Base-by-base conservation (phyloP, 2,329 filamentous ascomycete species). In the Colletotrichum aenigma region DNA sequence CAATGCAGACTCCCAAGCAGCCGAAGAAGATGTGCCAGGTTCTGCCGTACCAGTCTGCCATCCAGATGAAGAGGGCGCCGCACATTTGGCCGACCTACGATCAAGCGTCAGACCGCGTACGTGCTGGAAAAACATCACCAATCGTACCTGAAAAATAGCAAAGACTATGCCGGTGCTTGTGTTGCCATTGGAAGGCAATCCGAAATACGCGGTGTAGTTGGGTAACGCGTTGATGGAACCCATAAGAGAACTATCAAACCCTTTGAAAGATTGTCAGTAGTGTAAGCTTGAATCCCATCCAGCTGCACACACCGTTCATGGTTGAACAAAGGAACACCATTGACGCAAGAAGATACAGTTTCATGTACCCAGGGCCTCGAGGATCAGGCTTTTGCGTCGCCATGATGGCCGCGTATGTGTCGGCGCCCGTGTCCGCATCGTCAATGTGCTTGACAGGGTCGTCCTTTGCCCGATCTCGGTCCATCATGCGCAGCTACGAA, bases 1-100 rank as follows among this genome's bases (percentile, higher is more conserved):
- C 88, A n/a, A 89, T 70, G 61, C 89, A 83, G 34, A 91, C 87
- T 56, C 89, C 84, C 0, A 88, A 76, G 55, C 86, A 87, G 24
- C 89, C 88, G 52, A 87, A 82, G 73, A 84, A 86, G 30, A 89
- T 85, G 21, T 85, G 84, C 72, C 82, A 81, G 6, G 82, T 85
- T 24, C 87, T 83, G 3, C 88, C 88, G 10, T 84, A 81, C 82
- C 84, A 87, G 74, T 89, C 88, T 48, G 86, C 82, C 60, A 86
- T 79, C 83, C 86, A 87, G 28, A 84, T 82, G 75, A 88, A 86
- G 3, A 87, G 79, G 2, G 86, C 85, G 10, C 83, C 86, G 21
- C 78, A 81, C 82, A 88, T 88, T 73, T 86, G 85, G 13, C 85
- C 86, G 58, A 88, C 80, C 78, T 85, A 4, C 7, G 5, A 24